Evolutionary conservation across 2,329 filamentous ascomycete genomes (phyloP).

Genomic region (Cercospora nicotianae): DNA sequence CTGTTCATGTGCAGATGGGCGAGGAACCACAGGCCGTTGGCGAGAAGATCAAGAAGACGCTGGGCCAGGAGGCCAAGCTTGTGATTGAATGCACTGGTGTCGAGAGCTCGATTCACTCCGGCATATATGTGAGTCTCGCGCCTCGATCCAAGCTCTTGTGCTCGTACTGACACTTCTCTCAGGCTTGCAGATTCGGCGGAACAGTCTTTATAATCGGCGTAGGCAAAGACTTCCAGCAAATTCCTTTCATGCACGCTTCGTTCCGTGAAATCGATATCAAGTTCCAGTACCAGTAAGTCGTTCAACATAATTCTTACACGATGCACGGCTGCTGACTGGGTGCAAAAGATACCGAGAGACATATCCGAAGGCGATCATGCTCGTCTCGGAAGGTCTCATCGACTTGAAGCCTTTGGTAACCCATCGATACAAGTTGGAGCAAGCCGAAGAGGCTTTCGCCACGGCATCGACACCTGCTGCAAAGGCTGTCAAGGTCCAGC

Average conservation of each 20-base stretch:
- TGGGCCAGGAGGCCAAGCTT: conserved; percentile 37
- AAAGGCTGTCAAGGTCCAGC: conserved; percentile 41
- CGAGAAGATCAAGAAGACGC: conserved; percentile 39
- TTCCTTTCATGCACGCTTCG: conserved; percentile 44
- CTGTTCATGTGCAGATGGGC: conserved; percentile 40
- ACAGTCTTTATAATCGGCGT: conserved; percentile 42
- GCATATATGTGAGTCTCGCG: conserved; percentile 36
- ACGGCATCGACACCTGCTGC: conserved; percentile 41
- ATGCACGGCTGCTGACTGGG: conserved; percentile 1
- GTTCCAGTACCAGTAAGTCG: conserved; percentile 40
- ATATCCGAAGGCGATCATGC: conserved; percentile 45
- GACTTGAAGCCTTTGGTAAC: conserved; percentile 44
- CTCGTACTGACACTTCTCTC: not conserved
- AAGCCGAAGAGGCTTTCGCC: conserved; percentile 42
- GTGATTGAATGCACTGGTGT: conserved; percentile 41
- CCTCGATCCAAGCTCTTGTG: no score
- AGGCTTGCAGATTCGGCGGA: conserved; percentile 41
- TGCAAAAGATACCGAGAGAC: conserved; percentile 39
- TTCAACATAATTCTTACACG: no score
- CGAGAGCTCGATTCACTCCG: conserved; percentile 36
- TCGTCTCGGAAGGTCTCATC: conserved; percentile 43
- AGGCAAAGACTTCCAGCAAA: conserved; percentile 40
- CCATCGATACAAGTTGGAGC: conserved; percentile 41
- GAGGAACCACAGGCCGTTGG: conserved; percentile 40
- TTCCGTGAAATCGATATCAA: conserved; percentile 43